Conservation (phyloP, 2,329 filamentous ascomycete genomes). For the Pyrenochaeta sp. region DNA sequence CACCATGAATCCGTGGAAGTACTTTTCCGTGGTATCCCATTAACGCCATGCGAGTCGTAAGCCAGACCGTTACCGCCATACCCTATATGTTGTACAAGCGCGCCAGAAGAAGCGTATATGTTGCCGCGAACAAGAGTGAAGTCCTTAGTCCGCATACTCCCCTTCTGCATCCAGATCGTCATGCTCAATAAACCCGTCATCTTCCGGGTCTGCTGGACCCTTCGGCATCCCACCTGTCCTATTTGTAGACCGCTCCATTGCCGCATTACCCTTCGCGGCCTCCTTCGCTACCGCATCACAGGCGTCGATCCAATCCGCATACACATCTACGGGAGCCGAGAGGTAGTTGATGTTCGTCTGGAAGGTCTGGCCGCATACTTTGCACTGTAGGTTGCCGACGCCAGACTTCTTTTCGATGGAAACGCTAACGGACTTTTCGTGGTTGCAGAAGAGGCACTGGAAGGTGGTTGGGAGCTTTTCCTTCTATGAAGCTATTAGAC, state of each 20-base stretch:
- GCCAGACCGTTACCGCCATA: constrained; percentile 10
- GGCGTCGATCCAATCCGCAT: constrained; percentile 99
- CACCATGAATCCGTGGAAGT: constrained; percentile 17
- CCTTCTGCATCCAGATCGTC: constrained; percentile 52
- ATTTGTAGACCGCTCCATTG: constrained; percentile 33
- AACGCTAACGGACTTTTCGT: constrained; percentile 89
- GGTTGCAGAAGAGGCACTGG: constrained; percentile 97
- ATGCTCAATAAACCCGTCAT: constrained; percentile 49
- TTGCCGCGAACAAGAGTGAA: background rate
- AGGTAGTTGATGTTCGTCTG: constrained; percentile 94
- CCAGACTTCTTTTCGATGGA: constrained; percentile 94
- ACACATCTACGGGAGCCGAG: constrained; percentile 91
- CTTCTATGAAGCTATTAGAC: constrained; percentile 46
- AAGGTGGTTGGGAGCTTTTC: constrained; percentile 84
- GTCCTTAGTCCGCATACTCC: constrained; percentile 40
- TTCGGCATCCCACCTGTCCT: constrained; percentile 36
- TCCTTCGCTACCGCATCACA: constrained; percentile 76
- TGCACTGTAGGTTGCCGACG: constrained; percentile 85
- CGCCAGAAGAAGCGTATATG: background rate
- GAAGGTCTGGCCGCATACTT: constrained; percentile 91
- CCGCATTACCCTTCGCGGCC: constrained; percentile 53
- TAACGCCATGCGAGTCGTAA: constrained; percentile 36
- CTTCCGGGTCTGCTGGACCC: constrained; percentile 37
- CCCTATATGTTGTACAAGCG: constrained; percentile 23
- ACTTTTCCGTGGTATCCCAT: constrained; percentile 30